phyloP scores from a whole-genome alignment of 2,329 filamentous ascomycete species.

The Ascochyta fabae region DNA sequence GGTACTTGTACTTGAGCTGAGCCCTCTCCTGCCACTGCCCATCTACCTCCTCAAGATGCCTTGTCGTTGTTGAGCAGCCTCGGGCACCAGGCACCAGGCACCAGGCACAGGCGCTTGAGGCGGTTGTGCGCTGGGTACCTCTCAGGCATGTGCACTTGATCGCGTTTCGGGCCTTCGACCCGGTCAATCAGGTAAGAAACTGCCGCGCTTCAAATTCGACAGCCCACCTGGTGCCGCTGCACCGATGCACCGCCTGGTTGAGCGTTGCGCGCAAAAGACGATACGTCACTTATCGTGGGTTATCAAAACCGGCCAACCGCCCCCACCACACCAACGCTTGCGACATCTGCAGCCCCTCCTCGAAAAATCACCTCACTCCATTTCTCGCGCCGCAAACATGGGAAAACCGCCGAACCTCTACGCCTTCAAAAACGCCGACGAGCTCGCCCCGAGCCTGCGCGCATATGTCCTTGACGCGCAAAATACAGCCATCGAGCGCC shows the following conservation, averaged over 20 bases:
- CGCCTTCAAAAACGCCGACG: conserved; percentile 73
- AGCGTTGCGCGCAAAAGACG: conserved; percentile 4
- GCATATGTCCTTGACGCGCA: conserved; percentile 84
- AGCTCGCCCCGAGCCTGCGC: conserved; percentile 78
- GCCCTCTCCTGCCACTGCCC: conserved; percentile 2
- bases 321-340: conserved; percentile 7
- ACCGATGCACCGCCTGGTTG: conserved; percentile 4
- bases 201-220: conserved; percentile 2
- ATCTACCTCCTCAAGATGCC: not conserved
- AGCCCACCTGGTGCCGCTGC: not conserved
- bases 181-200: conserved; percentile 2
- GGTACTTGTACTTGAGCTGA: conserved; percentile 16
- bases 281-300: conserved; percentile 20
- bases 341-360: conserved; percentile 12
- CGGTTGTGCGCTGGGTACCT: not conserved
- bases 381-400: conserved; percentile 36
- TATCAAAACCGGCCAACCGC: conserved; percentile 5
- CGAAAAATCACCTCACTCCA: conserved; percentile 10
- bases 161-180: conserved; percentile 2
- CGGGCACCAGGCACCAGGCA: not conserved
- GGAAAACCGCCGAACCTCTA: conserved; percentile 68
- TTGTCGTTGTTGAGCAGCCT: conserved; percentile 11
- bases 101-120: conserved; percentile 2
- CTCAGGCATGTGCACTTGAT: not conserved
- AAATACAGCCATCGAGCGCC: conserved; percentile 77